Evolutionary conservation across 164 flowering plant genomes (phyloP), one percentile per base, ranked within the genome.

Genomic region (Amborella trichopoda): DNA sequence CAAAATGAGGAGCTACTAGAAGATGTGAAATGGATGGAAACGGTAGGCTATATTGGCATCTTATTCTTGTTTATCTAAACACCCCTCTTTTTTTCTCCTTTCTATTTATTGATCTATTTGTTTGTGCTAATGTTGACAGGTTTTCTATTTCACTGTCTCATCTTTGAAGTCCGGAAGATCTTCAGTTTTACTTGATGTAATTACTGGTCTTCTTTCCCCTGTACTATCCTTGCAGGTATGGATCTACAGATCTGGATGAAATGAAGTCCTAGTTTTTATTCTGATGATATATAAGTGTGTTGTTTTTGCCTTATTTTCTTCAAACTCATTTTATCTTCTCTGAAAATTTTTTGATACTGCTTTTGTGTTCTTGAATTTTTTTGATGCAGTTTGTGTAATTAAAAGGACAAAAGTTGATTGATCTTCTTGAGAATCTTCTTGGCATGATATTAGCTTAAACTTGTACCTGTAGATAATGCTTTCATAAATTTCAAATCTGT

Each of bases 11-110:
- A 75, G 47, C 58, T 74, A 52, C 68, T 55, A 36, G 85, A 85
- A 65, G 95, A 81, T 53, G 55, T 77, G 26, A 83, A 72, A 61
- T 87, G 99, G 99, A 78, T 91, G 96, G 99, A 91, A 67, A 87
- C 99, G 77, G 99, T 91, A 82, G 34, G 34, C 14, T 30, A 30
- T 30, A 1, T 30, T 8, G 14, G 34, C 34, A 8, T 30, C 34
- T 8, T 8, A 14, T 14, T 8, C 14, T 8, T 30, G 1, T 30
- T 30, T 8, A 8, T 30, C 14, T 14, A 30, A 30, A 8, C 14
- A 8, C 34, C 9, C 34, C 9, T 30, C 11, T 14, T 30, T 30
- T 30, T 9, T 14, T 30, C 9, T 30, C 41, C n/a, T 37, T 37
- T 8, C n/a, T 25, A 11, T 44, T 10, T 32, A 2, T 23, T 57